These are phyloP conservation scores for Cydonia oblonga DNA, from an alignment of 331 rosid species.

Conservation along the genomic window DNA sequence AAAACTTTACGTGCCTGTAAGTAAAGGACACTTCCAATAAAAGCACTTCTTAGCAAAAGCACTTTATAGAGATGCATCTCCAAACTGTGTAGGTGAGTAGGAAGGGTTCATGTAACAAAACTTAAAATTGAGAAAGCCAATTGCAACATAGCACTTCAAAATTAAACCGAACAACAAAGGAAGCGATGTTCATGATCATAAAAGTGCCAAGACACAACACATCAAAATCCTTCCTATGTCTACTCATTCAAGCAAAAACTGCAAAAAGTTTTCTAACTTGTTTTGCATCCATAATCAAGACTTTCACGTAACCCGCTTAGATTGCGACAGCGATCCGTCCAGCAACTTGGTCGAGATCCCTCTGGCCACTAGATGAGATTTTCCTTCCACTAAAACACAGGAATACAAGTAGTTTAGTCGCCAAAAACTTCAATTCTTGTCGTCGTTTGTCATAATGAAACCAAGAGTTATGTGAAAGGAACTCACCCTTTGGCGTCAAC, in stretches of 20 bases:
- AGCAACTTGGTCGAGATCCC: constrained; percentile 29
- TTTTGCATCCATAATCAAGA: neutral
- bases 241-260: neutral
- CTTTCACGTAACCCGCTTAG: neutral
- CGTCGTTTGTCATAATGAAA: neutral
- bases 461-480: neutral
- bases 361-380: constrained; percentile 14
- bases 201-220: neutral
- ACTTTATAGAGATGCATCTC: neutral
- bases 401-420: neutral
- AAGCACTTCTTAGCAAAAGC: neutral
- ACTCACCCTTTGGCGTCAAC: constrained; percentile 21
- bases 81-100: neutral
- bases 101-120: neutral
- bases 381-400: constrained; percentile 17
- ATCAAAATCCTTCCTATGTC: neutral
- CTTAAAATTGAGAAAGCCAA: neutral
- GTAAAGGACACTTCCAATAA: neutral
- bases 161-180: neutral
- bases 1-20: neutral
- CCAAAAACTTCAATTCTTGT: neutral
- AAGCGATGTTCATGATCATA: neutral
- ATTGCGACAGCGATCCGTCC: constrained; percentile 16
- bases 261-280: neutral
- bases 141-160: neutral